Base-by-base conservation (phyloP, 306 rosid genomes). In the Inga oerstediana region DNA sequence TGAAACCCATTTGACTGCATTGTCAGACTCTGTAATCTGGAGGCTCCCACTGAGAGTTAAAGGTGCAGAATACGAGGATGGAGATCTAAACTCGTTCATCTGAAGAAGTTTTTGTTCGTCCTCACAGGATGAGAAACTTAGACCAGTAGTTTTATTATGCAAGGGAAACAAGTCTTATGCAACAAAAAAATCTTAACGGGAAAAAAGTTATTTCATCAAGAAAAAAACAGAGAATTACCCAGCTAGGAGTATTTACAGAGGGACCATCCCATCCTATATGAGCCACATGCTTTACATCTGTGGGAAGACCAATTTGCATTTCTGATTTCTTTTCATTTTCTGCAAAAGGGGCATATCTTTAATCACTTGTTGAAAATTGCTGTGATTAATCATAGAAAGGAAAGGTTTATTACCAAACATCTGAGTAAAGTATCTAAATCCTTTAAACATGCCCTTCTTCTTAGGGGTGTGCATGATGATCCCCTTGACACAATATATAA, bases 191-290 rank as follows among this genome's bases (percentile, higher is more conserved):
- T 32, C 11, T 34, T 65, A 32, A 32, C 16, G 13, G 2, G 24
- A 20, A 54, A 17, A 8, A 30, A 73, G 2, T 41, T 46, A 65
- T 59, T 34, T 7, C 10, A 35, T 67, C 1, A 4, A 12, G 54
- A 44, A 41, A 51, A 58, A 43, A 48, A 64, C n/a, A 76, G 19
- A 72, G 66, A 44, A 70, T 76, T 90, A 96, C 99, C 99, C 97
- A 92, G 95, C 95, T 92, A 0, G 99, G 97, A 84, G 97, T 88
- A 87, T 88, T 91, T 75, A 93, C 97, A 16, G 99, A 89, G 16
- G 97, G 98, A 49, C 98, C 97, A 82, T 96, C 99, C 97, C 97
- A 94, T 74, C 99, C 99, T 82, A 96, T 92, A 61, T 96, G 97
- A 70, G 97, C 97, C 71, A 94, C 99, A 82, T 96, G 99, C 88